These are phyloP conservation scores for Clavariopsis aquatica DNA, from an alignment of 495 filamentous ascomycete species.

Conservation along the genomic window DNA sequence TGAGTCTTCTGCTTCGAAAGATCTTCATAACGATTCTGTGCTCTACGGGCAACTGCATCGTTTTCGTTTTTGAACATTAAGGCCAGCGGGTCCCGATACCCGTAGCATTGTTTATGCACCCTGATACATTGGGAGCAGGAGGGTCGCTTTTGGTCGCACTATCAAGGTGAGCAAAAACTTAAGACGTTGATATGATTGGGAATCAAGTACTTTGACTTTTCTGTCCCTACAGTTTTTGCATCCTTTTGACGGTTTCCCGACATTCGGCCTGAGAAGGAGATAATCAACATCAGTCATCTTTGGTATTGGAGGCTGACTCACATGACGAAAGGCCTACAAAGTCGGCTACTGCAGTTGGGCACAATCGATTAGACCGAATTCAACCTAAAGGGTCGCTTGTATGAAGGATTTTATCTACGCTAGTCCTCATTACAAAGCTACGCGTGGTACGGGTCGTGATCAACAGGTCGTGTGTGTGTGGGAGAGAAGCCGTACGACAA, in stretches of 20 bases:
- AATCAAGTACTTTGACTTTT: conserved; percentile 20
- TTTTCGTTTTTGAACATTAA: conserved; percentile 30
- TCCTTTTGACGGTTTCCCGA: conserved; percentile 29
- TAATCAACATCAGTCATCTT: background rate
- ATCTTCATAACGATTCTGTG: conserved; percentile 22
- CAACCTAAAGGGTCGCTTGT: background rate
- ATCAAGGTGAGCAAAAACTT: background rate
- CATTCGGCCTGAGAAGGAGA: conserved; percentile 22
- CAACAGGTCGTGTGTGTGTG: background rate
- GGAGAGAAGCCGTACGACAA: background rate
- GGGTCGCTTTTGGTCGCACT: conserved; percentile 29
- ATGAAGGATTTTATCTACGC: background rate
- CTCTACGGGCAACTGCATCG: conserved; percentile 21
- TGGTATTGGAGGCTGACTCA: background rate
- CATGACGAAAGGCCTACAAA: background rate
- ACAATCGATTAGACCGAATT: background rate
- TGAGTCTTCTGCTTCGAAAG: conserved; percentile 7
- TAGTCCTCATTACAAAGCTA: background rate
- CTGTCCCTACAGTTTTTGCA: conserved; percentile 30
- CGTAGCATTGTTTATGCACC: conserved; percentile 18
- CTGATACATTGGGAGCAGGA: conserved; percentile 24
- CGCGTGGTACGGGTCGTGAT: too few relatives aligned
- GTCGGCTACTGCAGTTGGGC: background rate
- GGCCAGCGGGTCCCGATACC: conserved; percentile 22
- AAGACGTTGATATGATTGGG: background rate